Base-by-base conservation (phyloP, 1,284 basidiomycete species). In the Microbotryum intermedium region DNA sequence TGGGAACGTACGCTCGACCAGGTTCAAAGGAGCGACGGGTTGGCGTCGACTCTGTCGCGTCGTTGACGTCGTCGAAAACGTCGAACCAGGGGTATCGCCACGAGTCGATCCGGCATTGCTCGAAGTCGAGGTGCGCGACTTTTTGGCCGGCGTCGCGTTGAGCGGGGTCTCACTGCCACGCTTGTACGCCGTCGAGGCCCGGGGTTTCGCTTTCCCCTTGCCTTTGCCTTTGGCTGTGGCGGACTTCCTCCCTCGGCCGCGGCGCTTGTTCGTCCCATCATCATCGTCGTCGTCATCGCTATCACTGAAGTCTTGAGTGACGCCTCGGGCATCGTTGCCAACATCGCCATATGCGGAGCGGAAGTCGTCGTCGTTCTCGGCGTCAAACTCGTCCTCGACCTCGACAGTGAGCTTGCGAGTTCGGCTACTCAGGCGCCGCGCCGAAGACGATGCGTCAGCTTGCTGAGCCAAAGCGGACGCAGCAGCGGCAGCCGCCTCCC, bases 1-100 rank as follows among this genome's bases (percentile, higher is more conserved):
- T 20, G 82, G 82, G 59, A 84, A 79, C 20, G 74, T 77, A 56
- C 84, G 81, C 71, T 57, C 29, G 10, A 28, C 26, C 4, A 60
- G 49, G 39, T 55, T 61, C 25, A 54, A 46, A 18, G 59, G 53
- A 62, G 39, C 53, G n/a, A 60, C 26, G 11, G 53, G 58, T 39
- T 60, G 56, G 16, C 66, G 64, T 20, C 64, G 61, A 10, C 58
- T 45, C 16, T 57, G 58, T 21, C 66, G 60, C 6, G 54, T 53
- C 18, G 34, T 39, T 13, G 34, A 34, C 10, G 34, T 34, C 9
- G 34, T 50, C 50, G 29, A 28, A n/a, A n/a, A 25, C 3, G 18
- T 51, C 26, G 50, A 51, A n/a, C 26, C 25, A 28, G 23, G 50
- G 13, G 50, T 39, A 39, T 39, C 34, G 34, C 34, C 34, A 39